Evolutionary conservation across 257 asterid genomes (phyloP).

Genomic region (Haberlea rhodopensis): DNA sequence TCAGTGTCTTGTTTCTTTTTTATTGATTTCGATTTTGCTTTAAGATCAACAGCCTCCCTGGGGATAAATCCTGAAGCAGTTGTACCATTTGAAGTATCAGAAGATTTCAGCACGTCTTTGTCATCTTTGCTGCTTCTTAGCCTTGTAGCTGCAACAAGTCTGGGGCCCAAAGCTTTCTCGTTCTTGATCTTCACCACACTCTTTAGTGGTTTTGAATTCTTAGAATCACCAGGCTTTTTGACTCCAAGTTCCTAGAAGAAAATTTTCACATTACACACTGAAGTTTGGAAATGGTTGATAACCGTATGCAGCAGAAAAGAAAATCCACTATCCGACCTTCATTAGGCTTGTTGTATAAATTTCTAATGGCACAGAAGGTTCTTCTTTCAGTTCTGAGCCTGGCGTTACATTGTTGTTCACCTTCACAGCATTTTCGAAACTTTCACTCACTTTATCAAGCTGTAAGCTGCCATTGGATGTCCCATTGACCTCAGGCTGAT

Average conservation of each 20-base stretch:
- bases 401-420: constrained; percentile 26
- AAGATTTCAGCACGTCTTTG: constrained; percentile 33
- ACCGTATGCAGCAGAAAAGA: not conserved
- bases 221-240: constrained; percentile 26
- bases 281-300: constrained; percentile 5
- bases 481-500: constrained; percentile 30
- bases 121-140: constrained; percentile 33
- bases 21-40: constrained; percentile 31
- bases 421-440: constrained; percentile 30
- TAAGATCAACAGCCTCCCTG: constrained; percentile 25
- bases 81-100: constrained; percentile 41
- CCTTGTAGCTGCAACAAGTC: constrained; percentile 22
- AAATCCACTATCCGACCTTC: constrained; percentile 30
- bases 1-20: constrained; percentile 34
- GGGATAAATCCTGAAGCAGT: constrained; percentile 34
- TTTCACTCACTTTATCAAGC: constrained; percentile 34
- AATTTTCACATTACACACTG: constrained; percentile 7
- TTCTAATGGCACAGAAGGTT: constrained; percentile 34
- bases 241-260: constrained; percentile 34
- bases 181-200: constrained; percentile 32
- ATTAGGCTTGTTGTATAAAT: constrained; percentile 26
- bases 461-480: constrained; percentile 29
- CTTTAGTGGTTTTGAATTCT: constrained; percentile 37
- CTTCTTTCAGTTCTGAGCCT: constrained; percentile 22
- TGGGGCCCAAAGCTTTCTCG: constrained; percentile 30